A percentile compares a stretch with the other conserved stretches of the same genome.
Conservation (phyloP, 2,329 filamentous ascomycete genomes). For the Diaporthe amygdali region DNA sequence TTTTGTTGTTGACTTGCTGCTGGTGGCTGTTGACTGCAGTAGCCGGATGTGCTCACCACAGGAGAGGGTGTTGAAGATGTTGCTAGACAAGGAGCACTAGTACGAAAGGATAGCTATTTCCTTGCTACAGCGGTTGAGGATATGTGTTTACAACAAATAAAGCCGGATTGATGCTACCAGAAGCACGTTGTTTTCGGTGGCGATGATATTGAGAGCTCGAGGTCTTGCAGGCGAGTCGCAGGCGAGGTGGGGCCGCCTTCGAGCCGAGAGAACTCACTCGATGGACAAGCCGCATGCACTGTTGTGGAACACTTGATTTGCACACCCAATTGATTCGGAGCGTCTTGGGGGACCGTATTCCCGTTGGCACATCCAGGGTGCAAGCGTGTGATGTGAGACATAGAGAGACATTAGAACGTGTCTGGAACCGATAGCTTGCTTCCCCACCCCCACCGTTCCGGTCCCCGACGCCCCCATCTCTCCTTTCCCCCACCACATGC, state of each 20-base stretch:
- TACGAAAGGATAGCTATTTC: no score
- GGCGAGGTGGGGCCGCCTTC: not conserved
- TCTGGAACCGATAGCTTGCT: no score
- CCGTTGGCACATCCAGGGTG: not conserved
- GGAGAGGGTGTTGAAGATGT: not conserved
- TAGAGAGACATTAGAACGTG: no score
- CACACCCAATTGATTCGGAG: not conserved
- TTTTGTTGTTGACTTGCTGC: not conserved
- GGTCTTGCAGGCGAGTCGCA: not conserved
- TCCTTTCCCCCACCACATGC: not conserved
- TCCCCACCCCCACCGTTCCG: conserved; percentile 22
- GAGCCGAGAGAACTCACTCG: not conserved
- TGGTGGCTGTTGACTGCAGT: no score
- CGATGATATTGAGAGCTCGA: not conserved
- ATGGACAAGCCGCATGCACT: no score
- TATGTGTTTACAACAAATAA: not conserved
- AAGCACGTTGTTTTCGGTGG: not conserved
- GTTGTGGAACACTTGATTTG: not conserved
- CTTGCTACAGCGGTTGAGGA: not conserved
- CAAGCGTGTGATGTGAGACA: no score
- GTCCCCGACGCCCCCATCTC: not conserved
- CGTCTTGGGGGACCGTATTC: not conserved
- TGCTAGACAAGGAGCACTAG: no score
- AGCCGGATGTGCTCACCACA: not conserved
- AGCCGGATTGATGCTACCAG: not conserved